Evolutionary conservation across 2,329 filamentous ascomycete genomes (phyloP).

Genomic region (Ceratocystis lukuohia): DNA sequence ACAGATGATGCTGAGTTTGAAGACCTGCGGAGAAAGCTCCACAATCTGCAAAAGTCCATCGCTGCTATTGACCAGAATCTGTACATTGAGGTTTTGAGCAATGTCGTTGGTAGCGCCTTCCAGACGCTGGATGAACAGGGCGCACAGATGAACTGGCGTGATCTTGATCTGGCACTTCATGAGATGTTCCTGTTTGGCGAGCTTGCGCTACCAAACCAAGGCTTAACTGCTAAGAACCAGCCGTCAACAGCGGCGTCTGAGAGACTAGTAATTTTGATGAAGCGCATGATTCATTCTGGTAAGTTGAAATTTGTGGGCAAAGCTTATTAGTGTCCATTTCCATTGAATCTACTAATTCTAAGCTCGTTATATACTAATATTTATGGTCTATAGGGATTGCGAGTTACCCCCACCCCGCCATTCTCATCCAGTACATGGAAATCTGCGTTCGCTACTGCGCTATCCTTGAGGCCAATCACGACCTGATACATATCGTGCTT

Average conservation of each 20-base stretch:
- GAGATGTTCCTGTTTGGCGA: constrained; percentile 96
- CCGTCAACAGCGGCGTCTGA: constrained; percentile 68
- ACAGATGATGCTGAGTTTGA: constrained; percentile 97
- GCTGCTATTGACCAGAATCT: constrained; percentile 77
- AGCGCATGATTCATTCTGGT: constrained; percentile 88
- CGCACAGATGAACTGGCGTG: constrained; percentile 76
- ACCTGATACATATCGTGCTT: constrained; percentile 71
- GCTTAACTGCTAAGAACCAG: constrained; percentile 72
- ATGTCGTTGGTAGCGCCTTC: constrained; percentile 78
- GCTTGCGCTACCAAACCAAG: constrained; percentile 75
- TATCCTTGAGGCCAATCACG: constrained; percentile 76
- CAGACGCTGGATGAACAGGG: constrained; percentile 62
- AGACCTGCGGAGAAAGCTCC: constrained; percentile 77
- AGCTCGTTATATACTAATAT: constrained; percentile 21
- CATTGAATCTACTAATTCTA: too few relatives aligned
- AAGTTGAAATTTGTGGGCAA: constrained; percentile 27
- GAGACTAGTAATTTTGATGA: constrained; percentile 81
- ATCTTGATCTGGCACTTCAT: constrained; percentile 82
- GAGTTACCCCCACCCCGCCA: constrained; percentile 75
- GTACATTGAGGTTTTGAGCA: constrained; percentile 79
- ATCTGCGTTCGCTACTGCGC: constrained; percentile 87
- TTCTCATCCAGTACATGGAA: constrained; percentile 95
- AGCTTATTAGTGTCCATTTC: background rate
- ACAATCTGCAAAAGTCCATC: constrained; percentile 83
- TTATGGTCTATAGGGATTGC: constrained; percentile 50